phyloP scores from a whole-genome alignment of 768 basidiomycete species.

The Podaxis mareebaensis region DNA sequence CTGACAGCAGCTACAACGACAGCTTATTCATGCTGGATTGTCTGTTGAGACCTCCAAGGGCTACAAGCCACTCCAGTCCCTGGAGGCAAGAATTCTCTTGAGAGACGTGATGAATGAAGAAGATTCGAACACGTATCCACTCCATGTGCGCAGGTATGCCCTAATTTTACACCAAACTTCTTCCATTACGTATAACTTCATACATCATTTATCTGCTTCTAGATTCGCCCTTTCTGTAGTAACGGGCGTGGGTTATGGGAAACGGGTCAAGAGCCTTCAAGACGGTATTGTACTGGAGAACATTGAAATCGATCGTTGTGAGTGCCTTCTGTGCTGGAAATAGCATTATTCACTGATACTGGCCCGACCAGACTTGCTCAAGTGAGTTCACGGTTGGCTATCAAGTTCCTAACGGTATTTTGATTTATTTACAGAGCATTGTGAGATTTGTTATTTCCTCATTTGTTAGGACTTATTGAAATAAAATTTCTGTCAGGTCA shows the following conservation, averaged over 20 bases:
- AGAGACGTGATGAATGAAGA: conserved; percentile 21
- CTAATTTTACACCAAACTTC: conserved; percentile 12
- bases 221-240: conserved; percentile 27
- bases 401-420: too few relatives aligned
- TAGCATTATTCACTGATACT: neutral
- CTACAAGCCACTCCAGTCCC: conserved; percentile 25
- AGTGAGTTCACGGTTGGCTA: neutral
- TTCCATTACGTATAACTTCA: neutral
- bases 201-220: neutral
- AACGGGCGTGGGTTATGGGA: conserved; percentile 25
- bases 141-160: conserved; percentile 23
- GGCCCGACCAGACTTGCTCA: conserved; percentile 1
- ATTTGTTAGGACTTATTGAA: neutral
- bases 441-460: neutral
- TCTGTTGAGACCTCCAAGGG: conserved; percentile 23
- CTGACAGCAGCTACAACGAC: neutral
- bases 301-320: conserved; percentile 23
- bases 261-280: conserved; percentile 23
- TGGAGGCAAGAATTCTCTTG: conserved; percentile 24
- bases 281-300: conserved; percentile 24
- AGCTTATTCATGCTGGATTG: conserved; percentile 28
- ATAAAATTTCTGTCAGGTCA: conserved; percentile 4
- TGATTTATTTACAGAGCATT: neutral
- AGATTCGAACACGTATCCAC: conserved; percentile 14
- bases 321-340: conserved; percentile 10